Base-by-base conservation (phyloP, 1,139 yeast species). In the Meyerozyma sp. region DNA sequence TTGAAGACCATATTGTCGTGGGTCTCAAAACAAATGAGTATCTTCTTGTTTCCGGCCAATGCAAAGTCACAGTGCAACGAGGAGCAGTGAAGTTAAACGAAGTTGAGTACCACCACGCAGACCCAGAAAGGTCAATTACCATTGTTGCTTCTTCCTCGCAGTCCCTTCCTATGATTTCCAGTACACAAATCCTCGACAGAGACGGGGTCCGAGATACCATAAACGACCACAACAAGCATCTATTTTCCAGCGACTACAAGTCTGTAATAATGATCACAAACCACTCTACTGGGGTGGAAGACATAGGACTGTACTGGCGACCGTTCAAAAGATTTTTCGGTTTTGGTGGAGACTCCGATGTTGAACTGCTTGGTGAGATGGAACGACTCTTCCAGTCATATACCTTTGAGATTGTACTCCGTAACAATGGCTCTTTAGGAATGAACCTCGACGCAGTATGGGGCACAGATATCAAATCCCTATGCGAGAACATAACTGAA, bases 11-110 rank as follows among this genome's bases (percentile, higher is more conserved):
- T 37, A 61, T 73, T 1, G 49, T 63, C 5, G 43, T 80, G 21
- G 83, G 79, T 0, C 60, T 82, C 18, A 65, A 64, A 40, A 55
- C 57, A 3, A 63, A 65, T 37, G 85, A 86, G 52, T 65, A 63
- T 32, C 50, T 87, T 3, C 61, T 80, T 28, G 46, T 86, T 2
- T 70, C 73, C 38, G 96, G 96, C 0, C 81, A 78, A 49, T 83
- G 75, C 52, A 56, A 51, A 7, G 42, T 87, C 21, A 63, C 65
- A 6, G 67, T 87, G 0, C 69, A 77, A 42, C 66, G 79, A 53
- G 96, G 96, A 13, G 79, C 82, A 0, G 56, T 70, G 0, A 57
- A 81, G 9, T 68, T 84, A 40, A 84, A 85, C 30, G 73, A 77
- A 3, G 65, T 69, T 11, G 78, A 75, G 52, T 73, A 72, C 48